Base-by-base conservation (phyloP, 129 eudicot species). In the Mikania micrantha region DNA sequence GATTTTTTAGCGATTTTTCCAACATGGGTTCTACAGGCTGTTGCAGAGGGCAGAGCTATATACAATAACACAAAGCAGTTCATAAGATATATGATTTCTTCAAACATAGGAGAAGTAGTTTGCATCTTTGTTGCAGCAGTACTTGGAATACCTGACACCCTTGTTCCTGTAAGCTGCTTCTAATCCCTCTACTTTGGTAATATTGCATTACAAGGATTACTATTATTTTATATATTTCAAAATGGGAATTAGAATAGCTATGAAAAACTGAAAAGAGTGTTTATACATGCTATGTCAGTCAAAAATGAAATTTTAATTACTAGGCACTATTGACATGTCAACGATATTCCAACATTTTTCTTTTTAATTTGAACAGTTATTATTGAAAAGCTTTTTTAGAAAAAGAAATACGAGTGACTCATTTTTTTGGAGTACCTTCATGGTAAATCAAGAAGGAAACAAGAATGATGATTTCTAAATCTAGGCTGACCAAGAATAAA, bases 31-130 rank as follows among this genome's bases (percentile, higher is more conserved):
- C 35, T 74, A 66, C 85, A 94, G 99, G 99, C 99, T 77, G 90
- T 94, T 85, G 99, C 99, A 67, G 99, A 94, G 74, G 99, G 99
- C 49, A 87, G 99, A 79, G 99, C 99, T 76, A 94, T 94, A 77
- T 94, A 94, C 79, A 94, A 89, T 66, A 94, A 94, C 77, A 94
- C 97, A 13, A 94, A 90, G 85, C 99, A 94, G 80, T 94, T 94
- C 80, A 94, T 94, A 67, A 83, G 99, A 89, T 94, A 94, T 69
- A 94, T 94, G 99, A 94, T 94, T 61, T 94, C 99, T 24, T 94
- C 99, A 35, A 94, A 94, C 77, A 94, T 94, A 74, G 99, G 99
- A 65, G 99, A 94, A 83, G 99, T 94, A 34, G 99, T 94, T 67
- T 94, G 99, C 71, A 94, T 94, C 61, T 94, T 94, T 72, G 97